Evolutionary conservation across 495 filamentous ascomycete species (phyloP).

Genomic region (Aspergillus ostianus): DNA sequence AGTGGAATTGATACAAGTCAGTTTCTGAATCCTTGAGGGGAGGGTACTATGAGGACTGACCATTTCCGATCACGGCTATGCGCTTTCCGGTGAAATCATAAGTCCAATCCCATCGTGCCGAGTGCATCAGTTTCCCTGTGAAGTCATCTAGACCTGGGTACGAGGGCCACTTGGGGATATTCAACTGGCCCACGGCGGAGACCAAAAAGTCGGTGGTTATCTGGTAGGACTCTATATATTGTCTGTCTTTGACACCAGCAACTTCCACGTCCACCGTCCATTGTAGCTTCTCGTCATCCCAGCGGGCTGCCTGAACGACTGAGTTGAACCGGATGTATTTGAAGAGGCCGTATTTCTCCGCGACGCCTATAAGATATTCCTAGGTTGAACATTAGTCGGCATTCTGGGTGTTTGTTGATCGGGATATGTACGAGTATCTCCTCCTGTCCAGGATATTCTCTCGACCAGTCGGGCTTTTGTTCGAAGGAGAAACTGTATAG

Average conservation of each 20-base stretch:
- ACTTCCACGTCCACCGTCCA: slow-evolving; percentile 50
- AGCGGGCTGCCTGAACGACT: slow-evolving; percentile 48
- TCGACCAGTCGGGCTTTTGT: slow-evolving; percentile 61
- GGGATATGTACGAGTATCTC: slow-evolving; percentile 52
- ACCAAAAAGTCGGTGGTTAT: slow-evolving; percentile 58
- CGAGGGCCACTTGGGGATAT: slow-evolving; percentile 54
- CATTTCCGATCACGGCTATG: slow-evolving; percentile 55
- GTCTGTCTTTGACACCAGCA: slow-evolving; percentile 46
- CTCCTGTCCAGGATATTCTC: slow-evolving; percentile 61
- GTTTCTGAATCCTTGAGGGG: too few species aligned
- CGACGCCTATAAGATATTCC: slow-evolving; percentile 55
- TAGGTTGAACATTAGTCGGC: background rate
- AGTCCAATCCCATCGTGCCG: slow-evolving; percentile 51
- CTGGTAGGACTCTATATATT: slow-evolving; percentile 40
- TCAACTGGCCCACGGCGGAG: slow-evolving; percentile 65
- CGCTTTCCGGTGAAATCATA: slow-evolving; percentile 49
- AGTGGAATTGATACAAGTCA: slow-evolving; percentile 11
- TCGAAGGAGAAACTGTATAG: slow-evolving; percentile 68
- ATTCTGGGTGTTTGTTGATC: background rate
- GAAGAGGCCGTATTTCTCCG: slow-evolving; percentile 59
- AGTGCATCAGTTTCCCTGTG: slow-evolving; percentile 53
- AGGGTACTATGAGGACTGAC: slow-evolving; percentile 24
- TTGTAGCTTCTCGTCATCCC: slow-evolving; percentile 54
- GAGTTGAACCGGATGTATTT: slow-evolving; percentile 57
- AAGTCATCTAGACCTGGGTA: slow-evolving; percentile 59